Evolutionary conservation across 179 eudicot species (phyloP).

Genomic region (Camellia oleifera): DNA sequence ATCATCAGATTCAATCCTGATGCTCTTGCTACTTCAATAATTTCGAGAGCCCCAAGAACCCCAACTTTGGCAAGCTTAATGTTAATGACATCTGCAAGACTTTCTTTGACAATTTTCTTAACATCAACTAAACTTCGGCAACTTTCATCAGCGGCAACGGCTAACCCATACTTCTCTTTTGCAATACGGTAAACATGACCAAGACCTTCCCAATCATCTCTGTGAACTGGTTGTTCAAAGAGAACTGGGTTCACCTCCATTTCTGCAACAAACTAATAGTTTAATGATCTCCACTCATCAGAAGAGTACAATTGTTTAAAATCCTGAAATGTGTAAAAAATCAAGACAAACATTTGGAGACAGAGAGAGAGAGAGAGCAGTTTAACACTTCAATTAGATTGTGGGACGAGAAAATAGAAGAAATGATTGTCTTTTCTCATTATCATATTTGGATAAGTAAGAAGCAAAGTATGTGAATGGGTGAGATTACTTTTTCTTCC

Average conservation of each 20-base stretch:
- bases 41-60: conserved; percentile 78
- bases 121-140: conserved; percentile 74
- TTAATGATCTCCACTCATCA: background rate
- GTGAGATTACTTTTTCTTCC: too few species aligned
- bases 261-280: conserved; percentile 44
- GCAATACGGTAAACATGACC: conserved; percentile 65
- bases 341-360: background rate
- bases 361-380: background rate
- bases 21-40: conserved; percentile 56
- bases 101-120: conserved; percentile 49
- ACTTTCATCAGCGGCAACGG: conserved; percentile 94
- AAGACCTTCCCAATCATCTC: conserved; percentile 90
- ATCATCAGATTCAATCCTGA: conserved; percentile 81
- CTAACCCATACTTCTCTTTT: conserved; percentile 62
- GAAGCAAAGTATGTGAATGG: too few species aligned
- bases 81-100: conserved; percentile 77
- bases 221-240: conserved; percentile 88
- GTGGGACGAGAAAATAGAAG: too few species aligned
- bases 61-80: conserved; percentile 89
- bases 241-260: conserved; percentile 72
- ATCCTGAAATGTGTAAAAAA: background rate
- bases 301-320: background rate
- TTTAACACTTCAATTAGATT: background rate
- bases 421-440: too few species aligned
- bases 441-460: too few species aligned